Base-by-base conservation (phyloP, 1,284 basidiomycete species). In the Ustilago xerochloae region DNA sequence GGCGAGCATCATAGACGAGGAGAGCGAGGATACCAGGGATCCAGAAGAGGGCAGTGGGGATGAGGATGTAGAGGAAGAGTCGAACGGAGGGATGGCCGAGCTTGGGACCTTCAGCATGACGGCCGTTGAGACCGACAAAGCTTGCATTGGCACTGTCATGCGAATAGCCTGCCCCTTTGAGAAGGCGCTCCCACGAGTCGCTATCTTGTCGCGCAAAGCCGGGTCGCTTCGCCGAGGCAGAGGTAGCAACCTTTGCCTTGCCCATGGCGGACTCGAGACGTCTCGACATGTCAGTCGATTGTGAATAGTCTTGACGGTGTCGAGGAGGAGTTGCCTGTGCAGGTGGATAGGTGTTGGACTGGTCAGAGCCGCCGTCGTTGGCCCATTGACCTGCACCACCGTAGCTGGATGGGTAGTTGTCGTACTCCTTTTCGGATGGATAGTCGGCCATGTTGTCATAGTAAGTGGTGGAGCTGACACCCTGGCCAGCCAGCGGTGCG, bases 1-100 rank as follows among this genome's bases (percentile, higher is more conserved):
- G 4, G 87, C 88, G 56, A 86, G 89, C 77, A 29, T 67, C 50
- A 50, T 79, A 81, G 6, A 85, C 87, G 0, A 92, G 91, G 18
- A 93, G 83, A 24, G 88, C 88, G 26, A 95, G 84, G 66, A 94
- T 92, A 18, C 87, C 88, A 4, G 88, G 87, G 35, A 88, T 81
- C 84, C 84, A 81, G 29, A 75, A 71, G 24, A 79, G 53, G 18
- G 69, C 61, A 30, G 65, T 79, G 28, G 79, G 76, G 50, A 66
- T 20, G 39, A 79, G 41, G 22, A 77, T 66, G 59, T 67, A 68
- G 50, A 69, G 33, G 29, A 63, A 4, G 13, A 75, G 45, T n/a
- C 71, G 71, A 9, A 75, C 45, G 2, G 59, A 65, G 10, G 59
- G 62, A 35, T 69, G 66, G 6, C 62, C 57, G 8, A 63, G 39